Base-by-base conservation (phyloP, 352 stramenopile species). In the Stramenopiles sp. region DNA sequence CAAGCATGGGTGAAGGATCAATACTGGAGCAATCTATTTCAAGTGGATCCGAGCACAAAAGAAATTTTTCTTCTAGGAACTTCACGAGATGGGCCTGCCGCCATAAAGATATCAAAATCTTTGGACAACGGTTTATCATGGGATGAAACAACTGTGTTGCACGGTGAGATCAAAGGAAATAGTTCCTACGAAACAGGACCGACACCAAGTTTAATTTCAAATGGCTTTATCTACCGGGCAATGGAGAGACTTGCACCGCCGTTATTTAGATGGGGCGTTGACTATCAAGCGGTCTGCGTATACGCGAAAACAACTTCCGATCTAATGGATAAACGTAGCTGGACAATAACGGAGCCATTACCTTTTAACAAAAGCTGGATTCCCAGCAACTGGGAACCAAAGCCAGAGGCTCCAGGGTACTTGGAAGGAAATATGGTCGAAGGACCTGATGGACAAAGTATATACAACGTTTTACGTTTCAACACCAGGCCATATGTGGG, bases 1-100 rank as follows among this genome's bases (percentile, higher is more conserved):
- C 4, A 31, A 78, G 22, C 30, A 33, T 33, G 31, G 30, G 71
- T 78, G 4, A 78, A 33, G 30, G 71, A 33, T 33, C 71, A 33
- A 33, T 78, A 78, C 22, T 78, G 71, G 71, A 33, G 30, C 14
- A 78, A 78, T 78, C 14, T 78, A 33, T 78, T 78, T 33, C 39
- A 55, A 55, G 4, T 55, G 14, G 14, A 55, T 55, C 71, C 4
- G 8, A 31, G 14, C 22, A 14, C 30, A 33, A 33, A 78, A 31
- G 30, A 78, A 14, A 78, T 78, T 33, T 78, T 14, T 33, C 8
- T 78, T 14, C 8, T 78, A 33, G 71, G 71, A 14, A 33, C 31
- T 4, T 78, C 71, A 33, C 4, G 4, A 14, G 71, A 33, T 31
- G 71, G 31, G 1, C 30, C 30, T 33, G 31, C 30, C 1, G 4